A percentile compares a stretch with the other conserved stretches of the same genome.
These are phyloP conservation scores for Aspergillus persii DNA, from an alignment of 2,329 filamentous ascomycete species.

Conservation along the genomic window DNA sequence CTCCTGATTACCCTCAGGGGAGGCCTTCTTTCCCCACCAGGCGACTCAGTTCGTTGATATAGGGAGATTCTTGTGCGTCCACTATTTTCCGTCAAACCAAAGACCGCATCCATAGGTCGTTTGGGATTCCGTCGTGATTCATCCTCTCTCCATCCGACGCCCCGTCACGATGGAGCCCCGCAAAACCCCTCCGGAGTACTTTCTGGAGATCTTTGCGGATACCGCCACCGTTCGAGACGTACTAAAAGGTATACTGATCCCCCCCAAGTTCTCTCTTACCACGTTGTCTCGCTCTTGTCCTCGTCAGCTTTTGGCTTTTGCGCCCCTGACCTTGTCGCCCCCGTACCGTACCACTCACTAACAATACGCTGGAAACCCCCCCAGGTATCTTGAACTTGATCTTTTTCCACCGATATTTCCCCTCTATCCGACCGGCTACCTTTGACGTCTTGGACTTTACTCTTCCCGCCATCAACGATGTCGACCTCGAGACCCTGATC, in stretches of 20 bases:
- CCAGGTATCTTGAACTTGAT: constrained; percentile 93
- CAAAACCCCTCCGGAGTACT: constrained; percentile 75
- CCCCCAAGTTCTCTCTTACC: not conserved
- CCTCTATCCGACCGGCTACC: constrained; percentile 74
- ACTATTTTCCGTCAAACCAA: not conserved
- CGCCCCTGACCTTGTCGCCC: not conserved
- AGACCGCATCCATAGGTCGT: not conserved
- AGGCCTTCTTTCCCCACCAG: not conserved
- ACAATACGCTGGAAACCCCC: not conserved
- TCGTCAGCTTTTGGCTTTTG: not conserved
- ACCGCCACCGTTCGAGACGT: constrained; percentile 86
- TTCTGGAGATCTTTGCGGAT: constrained; percentile 90
- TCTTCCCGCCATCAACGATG: constrained; percentile 83
- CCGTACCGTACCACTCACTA: not conserved
- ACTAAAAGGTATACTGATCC: constrained; percentile 69
- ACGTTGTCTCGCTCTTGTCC: not conserved
- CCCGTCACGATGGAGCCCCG: constrained; percentile 58
- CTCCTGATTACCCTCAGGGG: not conserved
- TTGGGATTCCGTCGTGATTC: not conserved
- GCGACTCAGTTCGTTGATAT: not conserved
- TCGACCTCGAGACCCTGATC: constrained; percentile 88
- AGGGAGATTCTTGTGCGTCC: not conserved
- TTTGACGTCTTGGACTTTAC: constrained; percentile 89
- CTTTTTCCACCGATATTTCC: constrained; percentile 98
- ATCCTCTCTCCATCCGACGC: not conserved